Base-by-base conservation (phyloP, 306 rosid genomes). In the Vigna hirtella region DNA sequence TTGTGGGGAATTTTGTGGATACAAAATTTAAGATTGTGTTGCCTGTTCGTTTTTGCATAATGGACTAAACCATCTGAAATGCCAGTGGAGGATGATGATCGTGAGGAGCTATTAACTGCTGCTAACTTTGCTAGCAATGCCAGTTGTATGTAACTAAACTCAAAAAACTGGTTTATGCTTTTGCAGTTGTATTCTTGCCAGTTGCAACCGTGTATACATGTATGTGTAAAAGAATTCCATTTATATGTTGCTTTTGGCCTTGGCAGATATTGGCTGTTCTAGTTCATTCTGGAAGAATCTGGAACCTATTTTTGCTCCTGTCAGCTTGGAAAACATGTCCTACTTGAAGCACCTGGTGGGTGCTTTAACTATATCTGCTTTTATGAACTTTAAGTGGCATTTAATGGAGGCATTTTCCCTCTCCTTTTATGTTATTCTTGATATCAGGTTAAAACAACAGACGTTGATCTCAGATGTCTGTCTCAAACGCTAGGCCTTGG, bases 261-360 rank as follows among this genome's bases (percentile, higher is more conserved):
- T 68, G 69, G 53, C 85, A 94, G 98, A 88, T 87, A 77, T 78
- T 71, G 87, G 93, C 55, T 88, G 94, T 77, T 90, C 96, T 50
- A 80, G 91, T 85, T 15, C 86, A 57, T 92, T 92, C 83, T 94
- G 98, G 98, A 88, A 88, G 93, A 84, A 89, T 79, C 56, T 86
- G 89, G 96, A 94, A 78, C 87, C 85, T 52, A 32, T 80, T 72
- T 89, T 92, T 84, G 86, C 89, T 78, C 72, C 93, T 77, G 83
- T 89, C 70, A 80, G 81, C 85, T 78, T 81, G 71, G 90, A 81
- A 66, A 88, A 74, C 70, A 77, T 70, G 71, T 83, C 86, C 70
- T 83, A 61, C 83, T 80, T 88, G 87, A 92, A 90, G 88, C 90
- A 90, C 79, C 90, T 79, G 96, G 98, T 92, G 40, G 67, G 77